A percentile compares a stretch with the other conserved stretches of the same genome.
These are phyloP conservation scores for Trichophyton schoenleinii DNA, from an alignment of 2,329 filamentous ascomycete species.

Conservation along the genomic window DNA sequence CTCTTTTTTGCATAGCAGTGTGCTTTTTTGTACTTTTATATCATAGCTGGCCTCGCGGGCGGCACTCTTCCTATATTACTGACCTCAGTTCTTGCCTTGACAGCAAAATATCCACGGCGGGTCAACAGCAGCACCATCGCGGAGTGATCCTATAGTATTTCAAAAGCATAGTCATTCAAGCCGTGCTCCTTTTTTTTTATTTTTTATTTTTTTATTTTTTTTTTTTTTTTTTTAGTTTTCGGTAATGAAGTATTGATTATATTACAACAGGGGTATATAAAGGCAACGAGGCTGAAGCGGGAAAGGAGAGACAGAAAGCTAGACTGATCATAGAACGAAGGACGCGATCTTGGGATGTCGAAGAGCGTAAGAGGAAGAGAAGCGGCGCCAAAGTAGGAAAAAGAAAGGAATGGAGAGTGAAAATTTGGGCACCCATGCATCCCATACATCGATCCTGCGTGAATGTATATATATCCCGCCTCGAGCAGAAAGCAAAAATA, in stretches of 20 bases:
- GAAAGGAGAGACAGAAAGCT: background rate
- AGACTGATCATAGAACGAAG: background rate
- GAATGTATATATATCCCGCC: background rate
- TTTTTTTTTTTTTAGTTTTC: background rate
- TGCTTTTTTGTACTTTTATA: background rate
- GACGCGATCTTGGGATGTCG: background rate
- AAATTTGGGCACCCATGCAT: background rate
- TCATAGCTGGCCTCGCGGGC: background rate
- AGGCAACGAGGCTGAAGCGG: background rate
- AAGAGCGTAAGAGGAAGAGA: background rate
- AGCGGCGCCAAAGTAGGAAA: background rate
- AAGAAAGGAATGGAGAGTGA: background rate
- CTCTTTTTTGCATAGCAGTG: background rate
- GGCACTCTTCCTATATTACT: background rate
- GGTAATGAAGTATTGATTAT: background rate
- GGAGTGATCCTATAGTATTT: too few species aligned
- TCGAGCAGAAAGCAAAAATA: background rate
- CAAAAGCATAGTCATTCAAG: background rate
- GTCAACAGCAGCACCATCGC: background rate
- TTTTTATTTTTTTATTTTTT: background rate
- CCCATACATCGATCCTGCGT: background rate
- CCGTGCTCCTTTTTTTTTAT: background rate
- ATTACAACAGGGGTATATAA: conserved; percentile 7
- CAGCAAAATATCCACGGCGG: background rate
- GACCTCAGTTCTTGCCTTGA: background rate